A percentile compares a stretch with the other conserved stretches of the same genome.
phyloP scores from a whole-genome alignment of 176 grass and related monocot genomes.

The Cenchrus americanus region DNA sequence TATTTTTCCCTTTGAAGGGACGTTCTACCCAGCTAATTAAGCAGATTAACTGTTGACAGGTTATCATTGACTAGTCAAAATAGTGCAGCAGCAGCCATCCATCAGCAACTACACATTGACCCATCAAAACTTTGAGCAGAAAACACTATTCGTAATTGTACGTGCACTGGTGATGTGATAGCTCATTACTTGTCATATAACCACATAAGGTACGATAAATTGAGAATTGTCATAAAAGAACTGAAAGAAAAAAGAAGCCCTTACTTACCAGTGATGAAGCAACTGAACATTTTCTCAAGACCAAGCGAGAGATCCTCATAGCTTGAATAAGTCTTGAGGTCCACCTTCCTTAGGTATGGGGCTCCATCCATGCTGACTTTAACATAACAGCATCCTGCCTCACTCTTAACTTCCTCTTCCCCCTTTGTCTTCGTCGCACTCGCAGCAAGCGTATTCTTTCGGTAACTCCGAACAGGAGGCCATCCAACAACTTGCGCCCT shows the following conservation, averaged over 20 bases:
- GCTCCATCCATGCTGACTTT: conserved; percentile 91
- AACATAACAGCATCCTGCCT: conserved; percentile 61
- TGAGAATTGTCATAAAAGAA: neutral
- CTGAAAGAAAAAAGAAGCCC: conserved; percentile 8
- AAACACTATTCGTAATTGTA: neutral
- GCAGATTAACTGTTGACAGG: neutral
- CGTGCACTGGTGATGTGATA: neutral
- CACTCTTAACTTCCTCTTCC: conserved; percentile 48
- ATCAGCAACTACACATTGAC: neutral
- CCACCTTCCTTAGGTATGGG: conserved; percentile 76
- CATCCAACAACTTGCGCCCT: conserved; percentile 81
- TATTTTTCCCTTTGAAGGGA: neutral
- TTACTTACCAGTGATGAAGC: conserved; percentile 73
- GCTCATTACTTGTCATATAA: neutral
- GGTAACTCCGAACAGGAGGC: conserved; percentile 72
- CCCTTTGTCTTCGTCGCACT: conserved; percentile 54
- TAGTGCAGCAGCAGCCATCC: neutral
- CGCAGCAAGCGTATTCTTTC: conserved; percentile 65
- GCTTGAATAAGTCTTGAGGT: conserved; percentile 73
- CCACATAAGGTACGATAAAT: neutral
- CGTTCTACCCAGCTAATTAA: neutral
- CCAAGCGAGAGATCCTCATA: conserved; percentile 68
- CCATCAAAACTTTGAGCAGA: conserved; percentile 10
- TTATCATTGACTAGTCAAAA: neutral
- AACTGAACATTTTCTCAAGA: conserved; percentile 83